A percentile compares a stretch with the other conserved stretches of the same genome.
Evolutionary conservation across 2,329 filamentous ascomycete genomes (phyloP).

Genomic region (Aureobasidium sp.): DNA sequence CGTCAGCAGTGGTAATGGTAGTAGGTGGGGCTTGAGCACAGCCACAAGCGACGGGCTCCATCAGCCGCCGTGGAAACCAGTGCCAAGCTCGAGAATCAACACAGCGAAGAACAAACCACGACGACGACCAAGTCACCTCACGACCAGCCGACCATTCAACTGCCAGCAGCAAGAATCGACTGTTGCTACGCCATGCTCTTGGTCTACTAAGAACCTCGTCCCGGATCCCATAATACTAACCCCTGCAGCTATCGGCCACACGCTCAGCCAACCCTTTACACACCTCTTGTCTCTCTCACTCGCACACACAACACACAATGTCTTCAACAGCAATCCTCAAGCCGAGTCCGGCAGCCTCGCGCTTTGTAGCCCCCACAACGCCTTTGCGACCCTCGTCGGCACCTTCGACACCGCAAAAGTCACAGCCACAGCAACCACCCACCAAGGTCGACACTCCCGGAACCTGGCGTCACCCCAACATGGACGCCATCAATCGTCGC

Average conservation of each 20-base stretch:
- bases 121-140: too few species aligned
- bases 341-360: slow-evolving; percentile 8
- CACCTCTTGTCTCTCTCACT: neutral
- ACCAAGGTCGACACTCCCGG: slow-evolving; percentile 38
- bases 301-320: slow-evolving; percentile 16
- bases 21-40: neutral
- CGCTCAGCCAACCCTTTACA: neutral
- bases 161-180: neutral
- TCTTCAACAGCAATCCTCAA: slow-evolving; percentile 20
- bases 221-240: neutral
- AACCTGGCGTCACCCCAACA: slow-evolving; percentile 82
- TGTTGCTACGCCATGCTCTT: neutral
- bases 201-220: neutral
- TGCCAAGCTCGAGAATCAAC: slow-evolving; percentile 4
- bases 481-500: slow-evolving; percentile 77
- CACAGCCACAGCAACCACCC: neutral
- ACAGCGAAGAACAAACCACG: neutral
- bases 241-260: slow-evolving; percentile 3
- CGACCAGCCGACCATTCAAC: too few species aligned
- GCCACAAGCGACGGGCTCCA: neutral
- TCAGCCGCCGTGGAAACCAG: slow-evolving; percentile 3
- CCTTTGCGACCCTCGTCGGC: slow-evolving; percentile 12
- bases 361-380: slow-evolving; percentile 20
- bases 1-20: neutral
- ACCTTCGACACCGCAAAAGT: slow-evolving; percentile 4